These are phyloP conservation scores for Pseudomonodictys pantanalensis DNA, from an alignment of 495 filamentous ascomycete genomes.

Conservation along the genomic window DNA sequence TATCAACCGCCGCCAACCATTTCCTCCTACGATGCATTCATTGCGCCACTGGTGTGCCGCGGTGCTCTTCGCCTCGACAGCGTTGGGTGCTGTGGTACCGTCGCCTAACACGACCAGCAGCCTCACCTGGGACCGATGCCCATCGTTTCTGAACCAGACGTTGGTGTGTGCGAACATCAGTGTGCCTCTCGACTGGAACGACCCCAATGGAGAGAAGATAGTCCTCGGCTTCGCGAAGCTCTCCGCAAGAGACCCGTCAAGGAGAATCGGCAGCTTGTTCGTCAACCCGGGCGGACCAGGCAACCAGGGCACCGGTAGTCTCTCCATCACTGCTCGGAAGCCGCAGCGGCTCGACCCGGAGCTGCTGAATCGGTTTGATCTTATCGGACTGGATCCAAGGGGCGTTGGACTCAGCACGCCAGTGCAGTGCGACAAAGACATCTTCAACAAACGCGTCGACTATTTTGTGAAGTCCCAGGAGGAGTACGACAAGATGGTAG, in stretches of 20 bases:
- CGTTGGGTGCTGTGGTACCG: too few relatives aligned
- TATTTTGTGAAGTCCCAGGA: constrained; percentile 2
- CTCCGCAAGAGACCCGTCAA: neutral
- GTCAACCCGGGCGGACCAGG: constrained; percentile 18
- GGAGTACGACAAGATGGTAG: constrained; percentile 10
- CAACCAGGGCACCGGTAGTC: neutral
- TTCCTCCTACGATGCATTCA: too few relatives aligned
- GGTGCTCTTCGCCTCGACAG: too few relatives aligned
- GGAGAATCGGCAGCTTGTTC: constrained; percentile 5
- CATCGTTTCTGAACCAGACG: too few relatives aligned
- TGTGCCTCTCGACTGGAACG: constrained; percentile 9
- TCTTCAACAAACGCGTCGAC: constrained; percentile 17
- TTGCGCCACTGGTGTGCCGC: too few relatives aligned
- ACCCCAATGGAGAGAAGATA: neutral
- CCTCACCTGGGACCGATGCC: too few relatives aligned
- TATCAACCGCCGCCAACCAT: too few relatives aligned
- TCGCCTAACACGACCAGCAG: too few relatives aligned
- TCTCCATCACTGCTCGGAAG: neutral
- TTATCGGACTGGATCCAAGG: constrained; percentile 16
- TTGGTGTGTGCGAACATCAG: constrained; percentile 1
- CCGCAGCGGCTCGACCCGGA: neutral
- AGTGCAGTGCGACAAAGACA: constrained; percentile 1
- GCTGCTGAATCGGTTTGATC: constrained; percentile 2
- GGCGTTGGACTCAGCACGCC: neutral
- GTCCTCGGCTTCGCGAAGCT: neutral